Base-by-base conservation (phyloP, 495 filamentous ascomycete species). In the Annulohypoxylon maeteangense region DNA sequence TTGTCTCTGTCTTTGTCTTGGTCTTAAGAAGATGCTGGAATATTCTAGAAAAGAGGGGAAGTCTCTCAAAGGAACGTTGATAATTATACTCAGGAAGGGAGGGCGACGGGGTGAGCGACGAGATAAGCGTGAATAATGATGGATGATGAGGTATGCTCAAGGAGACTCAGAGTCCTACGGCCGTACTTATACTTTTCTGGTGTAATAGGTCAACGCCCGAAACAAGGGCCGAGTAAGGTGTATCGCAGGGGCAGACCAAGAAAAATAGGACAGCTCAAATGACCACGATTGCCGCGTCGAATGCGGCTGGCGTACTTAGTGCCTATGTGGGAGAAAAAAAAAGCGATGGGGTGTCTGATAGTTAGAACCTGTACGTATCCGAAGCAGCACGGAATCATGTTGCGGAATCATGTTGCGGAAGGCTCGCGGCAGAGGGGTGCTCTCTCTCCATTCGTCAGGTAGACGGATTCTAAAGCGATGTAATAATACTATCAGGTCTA, bases 361-460 rank as follows among this genome's bases (percentile, higher is more conserved):
- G 58, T 40, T 18, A 32, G 23, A 53, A 59, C 36, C 48, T 73
- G 70, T 73, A 62, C 54, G 61, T 69, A 68, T 65, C 70, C 70
- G 70, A 73, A 62, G 70, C 23, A 72, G 65, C 65, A 73, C 70
- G 70, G 55, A 73, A 73, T 56, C 65, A 69, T 66, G 65, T 62
- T 54, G 65, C 70, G 62, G 70, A 62, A 73, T n/a, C n/a, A n/a
- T 66, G 65, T 62, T 54, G 65, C 70, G 62, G 70, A 62, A 73
- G 70, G 61, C 70, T 68, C 54, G 65, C 70, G 61, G 70, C 70
- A 72, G 69, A 72, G 64, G 59, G 53, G 44, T 20, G 32, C 44
- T 31, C 54, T 62, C 40, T 42, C 70, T 67, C 69, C 66, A 73
- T 73, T 73, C 65, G 70, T 45, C 57, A 65, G 56, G 51, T 36